phyloP scores from a whole-genome alignment of 768 basidiomycete species.

The Ramaria sp. region DNA sequence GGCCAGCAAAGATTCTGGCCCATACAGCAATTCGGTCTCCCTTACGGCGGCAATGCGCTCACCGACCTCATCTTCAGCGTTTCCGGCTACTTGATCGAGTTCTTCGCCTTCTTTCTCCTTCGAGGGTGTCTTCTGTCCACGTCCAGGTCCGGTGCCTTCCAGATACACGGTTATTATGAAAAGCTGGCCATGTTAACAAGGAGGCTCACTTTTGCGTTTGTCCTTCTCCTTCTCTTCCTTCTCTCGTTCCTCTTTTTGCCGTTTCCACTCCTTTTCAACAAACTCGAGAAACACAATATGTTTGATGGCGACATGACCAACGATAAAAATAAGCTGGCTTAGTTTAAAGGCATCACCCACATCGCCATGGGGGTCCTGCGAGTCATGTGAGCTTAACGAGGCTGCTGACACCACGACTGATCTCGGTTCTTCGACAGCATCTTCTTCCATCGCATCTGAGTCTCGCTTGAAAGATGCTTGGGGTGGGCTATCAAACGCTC shows the following conservation, averaged over 20 bases:
- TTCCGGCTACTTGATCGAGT: constrained; percentile 93
- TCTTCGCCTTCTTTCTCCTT: constrained; percentile 61
- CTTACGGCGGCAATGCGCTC: constrained; percentile 77
- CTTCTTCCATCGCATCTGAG: constrained; percentile 46
- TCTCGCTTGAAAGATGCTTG: constrained; percentile 26
- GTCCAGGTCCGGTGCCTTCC: neutral
- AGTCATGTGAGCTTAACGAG: constrained; percentile 15
- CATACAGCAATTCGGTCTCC: constrained; percentile 82
- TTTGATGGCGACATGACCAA: constrained; percentile 95
- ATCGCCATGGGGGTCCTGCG: constrained; percentile 30
- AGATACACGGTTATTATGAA: neutral
- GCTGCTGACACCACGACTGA: constrained; percentile 12
- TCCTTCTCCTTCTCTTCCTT: constrained; percentile 39
- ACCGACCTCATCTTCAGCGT: constrained; percentile 96
- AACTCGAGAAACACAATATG: constrained; percentile 95
- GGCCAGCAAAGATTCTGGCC: constrained; percentile 67
- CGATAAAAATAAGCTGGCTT: constrained; percentile 88
- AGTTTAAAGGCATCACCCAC: constrained; percentile 78
- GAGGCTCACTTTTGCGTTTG: neutral
- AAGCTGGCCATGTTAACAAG: neutral
- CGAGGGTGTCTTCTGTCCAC: constrained; percentile 24
- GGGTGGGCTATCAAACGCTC: constrained; percentile 42
- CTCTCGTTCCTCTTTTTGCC: constrained; percentile 85
- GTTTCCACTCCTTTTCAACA: constrained; percentile 92
- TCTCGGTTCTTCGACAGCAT: constrained; percentile 24